These are phyloP conservation scores for Acanthamoeba castellanii DNA, from an alignment of 208 protist genomes.

Conservation along the genomic window DNA sequence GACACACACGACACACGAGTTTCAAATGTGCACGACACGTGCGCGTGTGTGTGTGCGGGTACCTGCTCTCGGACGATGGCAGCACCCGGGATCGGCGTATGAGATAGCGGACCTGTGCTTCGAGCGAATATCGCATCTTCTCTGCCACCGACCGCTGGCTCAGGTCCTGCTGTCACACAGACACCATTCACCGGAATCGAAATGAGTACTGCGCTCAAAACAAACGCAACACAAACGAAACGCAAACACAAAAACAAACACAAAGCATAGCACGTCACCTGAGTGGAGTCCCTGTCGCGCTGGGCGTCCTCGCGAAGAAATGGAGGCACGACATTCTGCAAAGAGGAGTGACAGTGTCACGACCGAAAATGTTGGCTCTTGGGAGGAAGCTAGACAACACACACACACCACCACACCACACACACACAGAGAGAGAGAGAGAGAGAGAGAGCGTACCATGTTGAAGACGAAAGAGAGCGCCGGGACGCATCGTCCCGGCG, in stretches of 20 bases:
- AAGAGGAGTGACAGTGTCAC: background rate
- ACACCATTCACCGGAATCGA: background rate
- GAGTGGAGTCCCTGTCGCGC: background rate
- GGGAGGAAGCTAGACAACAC: background rate
- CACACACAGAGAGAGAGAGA: background rate
- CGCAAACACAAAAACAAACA: background rate
- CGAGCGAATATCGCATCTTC: constrained; percentile 44
- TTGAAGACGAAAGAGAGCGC: constrained; percentile 11
- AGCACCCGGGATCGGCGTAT: constrained; percentile 7
- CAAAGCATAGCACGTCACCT: background rate
- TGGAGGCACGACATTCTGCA: constrained; percentile 13
- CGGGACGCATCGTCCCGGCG: constrained; percentile 3
- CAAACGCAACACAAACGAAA: background rate
- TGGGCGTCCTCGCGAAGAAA: background rate
- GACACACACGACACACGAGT: too few relatives aligned
- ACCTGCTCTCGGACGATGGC: background rate
- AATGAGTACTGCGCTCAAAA: background rate
- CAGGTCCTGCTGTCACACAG: background rate
- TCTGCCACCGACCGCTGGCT: background rate
- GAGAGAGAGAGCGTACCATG: background rate
- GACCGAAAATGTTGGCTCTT: background rate
- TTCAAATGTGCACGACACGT: background rate
- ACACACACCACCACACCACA: too few relatives aligned
- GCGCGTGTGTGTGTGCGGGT: too few relatives aligned
- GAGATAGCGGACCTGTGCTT: constrained; percentile 36